These are phyloP conservation scores for Exophiala viscosa DNA, from an alignment of 2,329 filamentous ascomycete genomes.

Conservation along the genomic window DNA sequence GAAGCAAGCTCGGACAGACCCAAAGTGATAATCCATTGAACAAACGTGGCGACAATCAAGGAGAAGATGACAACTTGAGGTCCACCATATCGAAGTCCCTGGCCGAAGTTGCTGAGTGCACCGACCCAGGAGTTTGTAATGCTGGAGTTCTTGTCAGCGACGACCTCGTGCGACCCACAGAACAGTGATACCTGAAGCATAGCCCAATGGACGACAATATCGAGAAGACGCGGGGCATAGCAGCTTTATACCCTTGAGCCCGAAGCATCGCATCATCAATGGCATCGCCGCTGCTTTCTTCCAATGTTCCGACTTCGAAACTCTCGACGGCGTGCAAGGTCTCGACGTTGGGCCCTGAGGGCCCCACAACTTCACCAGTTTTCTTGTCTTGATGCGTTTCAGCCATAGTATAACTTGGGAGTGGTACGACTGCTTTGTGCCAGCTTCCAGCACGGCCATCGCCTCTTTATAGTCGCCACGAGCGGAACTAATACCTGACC, in stretches of 20 bases:
- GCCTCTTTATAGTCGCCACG: too few species aligned
- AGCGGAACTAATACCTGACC: too few species aligned
- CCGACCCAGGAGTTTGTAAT: slow-evolving; percentile 27
- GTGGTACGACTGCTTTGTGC: too few species aligned
- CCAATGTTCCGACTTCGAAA: too few species aligned
- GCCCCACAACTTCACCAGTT: too few species aligned
- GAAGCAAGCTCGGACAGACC: slow-evolving; percentile 24
- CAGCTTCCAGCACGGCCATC: too few species aligned
- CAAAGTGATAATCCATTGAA: slow-evolving; percentile 27
- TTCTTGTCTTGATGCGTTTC: too few species aligned
- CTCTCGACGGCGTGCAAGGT: too few species aligned
- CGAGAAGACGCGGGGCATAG: slow-evolving; percentile 24
- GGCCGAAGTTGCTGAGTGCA: too few species aligned
- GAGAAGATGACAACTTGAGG: slow-evolving; percentile 28
- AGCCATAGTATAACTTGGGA: too few species aligned
- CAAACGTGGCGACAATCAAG: slow-evolving; percentile 20
- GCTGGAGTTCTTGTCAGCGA: slow-evolving; percentile 7
- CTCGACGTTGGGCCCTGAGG: too few species aligned
- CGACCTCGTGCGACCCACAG: neutral
- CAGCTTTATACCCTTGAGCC: slow-evolving; percentile 13
- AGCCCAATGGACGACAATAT: slow-evolving; percentile 28
- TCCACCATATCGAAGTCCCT: slow-evolving; percentile 28
- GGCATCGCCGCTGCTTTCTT: too few species aligned
- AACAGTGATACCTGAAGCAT: slow-evolving; percentile 24
- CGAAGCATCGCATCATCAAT: slow-evolving; percentile 13